Conservation (phyloP, 2,329 filamentous ascomycete species). For the Rutstroemia sp. region DNA sequence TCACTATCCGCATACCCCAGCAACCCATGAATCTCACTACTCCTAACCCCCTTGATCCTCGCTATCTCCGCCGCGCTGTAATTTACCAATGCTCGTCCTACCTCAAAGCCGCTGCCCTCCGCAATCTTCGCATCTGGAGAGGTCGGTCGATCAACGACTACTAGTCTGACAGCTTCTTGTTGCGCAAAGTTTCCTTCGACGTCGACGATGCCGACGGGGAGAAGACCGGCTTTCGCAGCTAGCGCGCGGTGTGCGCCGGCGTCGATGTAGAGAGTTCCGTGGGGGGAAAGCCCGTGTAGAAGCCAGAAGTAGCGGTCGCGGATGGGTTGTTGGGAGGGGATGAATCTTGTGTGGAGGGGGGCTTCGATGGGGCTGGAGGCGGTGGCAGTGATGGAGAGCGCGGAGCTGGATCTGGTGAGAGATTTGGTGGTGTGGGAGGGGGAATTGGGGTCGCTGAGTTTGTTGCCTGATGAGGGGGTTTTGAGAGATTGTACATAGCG, state of each 20-base stretch:
- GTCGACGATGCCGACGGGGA: slow-evolving; percentile 85
- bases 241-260: slow-evolving; percentile 78
- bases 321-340: slow-evolving; percentile 76
- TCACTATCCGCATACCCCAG: slow-evolving; percentile 92
- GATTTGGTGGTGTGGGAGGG: slow-evolving; percentile 16
- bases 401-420: slow-evolving; percentile 10
- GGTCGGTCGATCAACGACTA: slow-evolving; percentile 59
- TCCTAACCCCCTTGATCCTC: slow-evolving; percentile 77
- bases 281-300: slow-evolving; percentile 80
- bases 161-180: slow-evolving; percentile 83
- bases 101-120: slow-evolving; percentile 54
- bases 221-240: slow-evolving; percentile 73
- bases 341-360: slow-evolving; percentile 86
- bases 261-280: slow-evolving; percentile 90
- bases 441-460: slow-evolving; percentile 8
- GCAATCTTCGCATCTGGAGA: slow-evolving; percentile 38
- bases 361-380: slow-evolving; percentile 30
- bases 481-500: slow-evolving; percentile 64
- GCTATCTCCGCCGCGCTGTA: slow-evolving; percentile 81
- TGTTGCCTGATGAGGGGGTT: slow-evolving; percentile 17
- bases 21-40: slow-evolving; percentile 69
- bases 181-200: slow-evolving; percentile 85
- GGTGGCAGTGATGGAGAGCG: slow-evolving; percentile 11
- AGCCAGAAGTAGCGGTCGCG: slow-evolving; percentile 97
- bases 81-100: slow-evolving; percentile 85